phyloP scores from a whole-genome alignment of 306 rosid species.

The Cucurbita argyrosperma region DNA sequence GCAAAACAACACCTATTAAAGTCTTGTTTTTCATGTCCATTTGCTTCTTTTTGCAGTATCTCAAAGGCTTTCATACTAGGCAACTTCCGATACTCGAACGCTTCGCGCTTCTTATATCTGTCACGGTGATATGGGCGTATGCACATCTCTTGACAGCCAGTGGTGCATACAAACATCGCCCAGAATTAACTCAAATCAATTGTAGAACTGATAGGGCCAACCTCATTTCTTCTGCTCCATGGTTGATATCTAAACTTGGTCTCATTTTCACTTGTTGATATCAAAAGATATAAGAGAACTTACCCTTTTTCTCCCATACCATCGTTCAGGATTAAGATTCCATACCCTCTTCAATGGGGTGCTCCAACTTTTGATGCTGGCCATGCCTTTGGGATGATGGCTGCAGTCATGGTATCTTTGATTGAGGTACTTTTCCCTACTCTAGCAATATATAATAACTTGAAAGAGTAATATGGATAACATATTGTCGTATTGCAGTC shows the following conservation, averaged over 20 bases:
- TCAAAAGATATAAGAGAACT: neutral
- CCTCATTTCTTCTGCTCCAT: slow-evolving; percentile 93
- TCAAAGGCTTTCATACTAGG: slow-evolving; percentile 63
- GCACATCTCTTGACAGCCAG: slow-evolving; percentile 95
- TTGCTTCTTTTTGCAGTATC: slow-evolving; percentile 35
- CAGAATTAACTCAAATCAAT: slow-evolving; percentile 54
- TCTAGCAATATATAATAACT: neutral
- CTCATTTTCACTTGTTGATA: neutral
- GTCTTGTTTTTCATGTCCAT: too few relatives aligned
- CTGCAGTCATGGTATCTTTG: slow-evolving; percentile 89
- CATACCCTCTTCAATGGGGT: slow-evolving; percentile 97
- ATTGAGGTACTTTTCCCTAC: slow-evolving; percentile 48
- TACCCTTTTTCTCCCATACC: neutral
- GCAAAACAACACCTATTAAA: too few relatives aligned
- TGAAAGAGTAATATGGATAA: neutral
- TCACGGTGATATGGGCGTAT: slow-evolving; percentile 93
- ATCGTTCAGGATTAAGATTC: slow-evolving; percentile 65
- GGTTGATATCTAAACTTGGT: slow-evolving; percentile 34
- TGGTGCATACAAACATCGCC: slow-evolving; percentile 85
- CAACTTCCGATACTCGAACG: slow-evolving; percentile 68
- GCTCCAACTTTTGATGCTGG: slow-evolving; percentile 93
- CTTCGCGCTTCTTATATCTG: slow-evolving; percentile 74
- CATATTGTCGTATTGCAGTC: slow-evolving; percentile 33
- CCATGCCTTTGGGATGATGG: slow-evolving; percentile 93
- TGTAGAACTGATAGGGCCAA: slow-evolving; percentile 82